These are phyloP conservation scores for Austropuccinia psidii DNA, from an alignment of 1,284 basidiomycete genomes.

Conservation along the genomic window DNA sequence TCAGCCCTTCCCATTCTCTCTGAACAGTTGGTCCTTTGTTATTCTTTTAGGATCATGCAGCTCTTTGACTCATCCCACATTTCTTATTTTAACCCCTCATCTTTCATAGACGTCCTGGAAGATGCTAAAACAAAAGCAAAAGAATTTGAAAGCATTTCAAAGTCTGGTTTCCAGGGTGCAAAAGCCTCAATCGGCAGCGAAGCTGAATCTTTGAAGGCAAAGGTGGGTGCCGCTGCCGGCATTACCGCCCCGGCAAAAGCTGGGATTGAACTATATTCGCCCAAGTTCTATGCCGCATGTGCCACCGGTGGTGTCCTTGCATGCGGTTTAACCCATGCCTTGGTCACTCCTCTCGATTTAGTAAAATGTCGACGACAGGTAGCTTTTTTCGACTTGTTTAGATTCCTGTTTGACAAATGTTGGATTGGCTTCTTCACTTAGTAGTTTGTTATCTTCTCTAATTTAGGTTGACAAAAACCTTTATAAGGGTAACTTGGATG, in stretches of 20 bases:
- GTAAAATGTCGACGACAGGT: conserved; percentile 47
- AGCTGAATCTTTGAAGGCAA: conserved; percentile 36
- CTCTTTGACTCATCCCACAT: neutral
- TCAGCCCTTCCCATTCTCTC: neutral
- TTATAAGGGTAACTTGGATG: conserved; percentile 46
- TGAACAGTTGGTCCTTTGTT: neutral
- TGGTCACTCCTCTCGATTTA: conserved; percentile 47
- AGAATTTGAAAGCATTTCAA: conserved; percentile 39
- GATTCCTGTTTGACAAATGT: neutral
- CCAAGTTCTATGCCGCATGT: conserved; percentile 45
- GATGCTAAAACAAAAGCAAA: conserved; percentile 41
- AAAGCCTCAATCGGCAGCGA: conserved; percentile 40
- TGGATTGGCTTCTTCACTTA: neutral
- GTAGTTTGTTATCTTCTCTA: neutral
- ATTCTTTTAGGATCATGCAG: neutral
- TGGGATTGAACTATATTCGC: conserved; percentile 45
- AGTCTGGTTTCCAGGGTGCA: conserved; percentile 41
- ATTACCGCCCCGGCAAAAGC: conserved; percentile 39
- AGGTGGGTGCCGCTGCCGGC: conserved; percentile 37
- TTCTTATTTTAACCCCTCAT: neutral
- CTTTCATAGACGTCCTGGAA: conserved; percentile 38
- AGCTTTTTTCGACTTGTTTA: neutral
- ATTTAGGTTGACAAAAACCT: conserved; percentile 45
- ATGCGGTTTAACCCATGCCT: conserved; percentile 46
- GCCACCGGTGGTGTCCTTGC: conserved; percentile 45